These are phyloP conservation scores for Neopestalotiopsis rosae DNA, from an alignment of 2,329 filamentous ascomycete genomes.

Conservation along the genomic window DNA sequence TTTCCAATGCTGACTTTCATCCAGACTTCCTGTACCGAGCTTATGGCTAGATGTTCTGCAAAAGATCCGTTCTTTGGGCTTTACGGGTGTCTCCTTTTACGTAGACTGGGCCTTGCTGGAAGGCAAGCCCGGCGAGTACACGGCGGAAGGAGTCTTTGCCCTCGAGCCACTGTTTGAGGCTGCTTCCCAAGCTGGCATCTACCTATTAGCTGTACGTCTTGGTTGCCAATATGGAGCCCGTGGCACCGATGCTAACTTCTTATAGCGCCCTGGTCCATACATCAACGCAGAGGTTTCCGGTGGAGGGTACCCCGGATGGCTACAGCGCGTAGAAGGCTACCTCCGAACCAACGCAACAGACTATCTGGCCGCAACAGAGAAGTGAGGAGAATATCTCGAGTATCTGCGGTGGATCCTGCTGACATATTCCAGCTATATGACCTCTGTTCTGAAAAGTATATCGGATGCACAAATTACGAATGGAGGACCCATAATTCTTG, in stretches of 20 bases:
- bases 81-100: conserved; percentile 80
- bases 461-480: conserved; percentile 80
- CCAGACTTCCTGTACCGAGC: conserved; percentile 46
- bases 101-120: conserved; percentile 78
- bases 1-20: not conserved
- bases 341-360: conserved; percentile 65
- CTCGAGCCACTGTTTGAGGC: conserved; percentile 77
- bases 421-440: conserved; percentile 53
- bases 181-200: conserved; percentile 75
- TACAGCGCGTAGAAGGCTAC: conserved; percentile 68
- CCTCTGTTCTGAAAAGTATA: conserved; percentile 66
- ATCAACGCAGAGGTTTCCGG: conserved; percentile 79
- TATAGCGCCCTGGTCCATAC: conserved; percentile 65
- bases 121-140: conserved; percentile 71
- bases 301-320: conserved; percentile 81
- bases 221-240: not conserved
- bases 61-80: conserved; percentile 80
- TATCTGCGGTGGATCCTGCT: not conserved
- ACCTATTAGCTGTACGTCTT: conserved; percentile 63
- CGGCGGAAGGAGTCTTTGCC: conserved; percentile 72
- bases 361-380: conserved; percentile 69
- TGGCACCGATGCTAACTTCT: not conserved
- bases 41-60: conserved; percentile 74
- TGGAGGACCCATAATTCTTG: conserved; percentile 76
- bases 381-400: conserved; percentile 45